phyloP scores from a whole-genome alignment of 768 basidiomycete genomes.

The Mycena vulgaris region DNA sequence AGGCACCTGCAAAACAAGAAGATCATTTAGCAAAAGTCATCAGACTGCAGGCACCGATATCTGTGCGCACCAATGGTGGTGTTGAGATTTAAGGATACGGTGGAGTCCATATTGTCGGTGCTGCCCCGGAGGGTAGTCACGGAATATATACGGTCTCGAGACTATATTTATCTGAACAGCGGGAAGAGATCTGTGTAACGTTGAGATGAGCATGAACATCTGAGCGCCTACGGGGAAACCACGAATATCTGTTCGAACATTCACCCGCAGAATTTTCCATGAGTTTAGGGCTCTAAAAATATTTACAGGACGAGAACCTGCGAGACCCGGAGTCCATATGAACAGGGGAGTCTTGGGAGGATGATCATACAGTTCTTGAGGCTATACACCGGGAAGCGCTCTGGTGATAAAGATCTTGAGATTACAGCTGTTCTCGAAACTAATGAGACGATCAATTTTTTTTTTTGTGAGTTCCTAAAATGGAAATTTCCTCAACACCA shows the following conservation, averaged over 20 bases:
- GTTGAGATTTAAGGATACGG: background rate
- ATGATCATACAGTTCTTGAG: background rate
- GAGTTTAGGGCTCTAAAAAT: too few species aligned
- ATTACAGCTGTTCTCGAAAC: too few species aligned
- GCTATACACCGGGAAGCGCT: background rate
- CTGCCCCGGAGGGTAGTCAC: background rate
- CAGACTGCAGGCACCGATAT: too few species aligned
- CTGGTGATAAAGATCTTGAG: background rate
- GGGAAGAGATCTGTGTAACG: too few species aligned
- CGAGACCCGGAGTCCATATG: background rate
- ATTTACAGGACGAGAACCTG: too few species aligned
- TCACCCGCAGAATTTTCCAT: background rate
- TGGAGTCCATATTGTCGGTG: background rate
- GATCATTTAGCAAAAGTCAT: too few species aligned
- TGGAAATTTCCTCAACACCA: too few species aligned
- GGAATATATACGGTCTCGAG: background rate
- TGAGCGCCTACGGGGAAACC: background rate
- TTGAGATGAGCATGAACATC: background rate
- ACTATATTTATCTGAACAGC: too few species aligned
- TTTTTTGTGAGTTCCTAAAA: too few species aligned
- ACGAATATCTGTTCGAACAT: background rate
- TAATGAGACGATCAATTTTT: too few species aligned
- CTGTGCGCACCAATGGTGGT: background rate
- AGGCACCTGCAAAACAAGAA: background rate
- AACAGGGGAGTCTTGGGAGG: background rate